phyloP scores from a whole-genome alignment of 805 yeast species.

The Candida lessepsii region DNA sequence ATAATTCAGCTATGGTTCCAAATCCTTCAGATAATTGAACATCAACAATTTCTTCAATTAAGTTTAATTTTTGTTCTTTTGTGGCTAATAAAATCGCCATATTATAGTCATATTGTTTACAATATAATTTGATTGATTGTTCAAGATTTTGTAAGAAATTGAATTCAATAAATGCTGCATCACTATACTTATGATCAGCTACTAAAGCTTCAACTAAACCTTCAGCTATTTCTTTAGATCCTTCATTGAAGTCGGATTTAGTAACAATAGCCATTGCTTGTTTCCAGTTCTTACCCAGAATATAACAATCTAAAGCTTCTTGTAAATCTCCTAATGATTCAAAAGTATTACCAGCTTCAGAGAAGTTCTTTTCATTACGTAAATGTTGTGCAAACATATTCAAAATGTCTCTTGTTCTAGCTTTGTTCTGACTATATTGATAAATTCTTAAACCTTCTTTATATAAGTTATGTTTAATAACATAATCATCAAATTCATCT shows the following conservation, averaged over 20 bases:
- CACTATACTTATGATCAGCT: slow-evolving; percentile 70
- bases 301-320: slow-evolving; percentile 69
- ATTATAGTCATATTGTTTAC: slow-evolving; percentile 72
- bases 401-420: slow-evolving; percentile 55
- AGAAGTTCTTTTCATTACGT: slow-evolving; percentile 52
- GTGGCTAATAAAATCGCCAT: slow-evolving; percentile 70
- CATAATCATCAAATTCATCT: slow-evolving; percentile 65
- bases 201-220: slow-evolving; percentile 57
- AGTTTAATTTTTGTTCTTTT: slow-evolving; percentile 40
- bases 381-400: slow-evolving; percentile 62
- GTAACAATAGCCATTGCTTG: slow-evolving; percentile 71
- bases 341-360: slow-evolving; percentile 76
- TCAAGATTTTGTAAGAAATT: slow-evolving; percentile 59
- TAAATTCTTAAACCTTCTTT: slow-evolving; percentile 64
- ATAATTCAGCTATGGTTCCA: slow-evolving; percentile 78
- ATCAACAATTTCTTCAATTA: slow-evolving; percentile 62
- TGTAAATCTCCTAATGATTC: slow-evolving; percentile 61
- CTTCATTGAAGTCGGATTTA: slow-evolving; percentile 33
- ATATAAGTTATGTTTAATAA: slow-evolving; percentile 67
- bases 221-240: slow-evolving; percentile 50
- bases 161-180: slow-evolving; percentile 76
- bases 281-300: slow-evolving; percentile 74
- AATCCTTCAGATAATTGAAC: slow-evolving; percentile 82
- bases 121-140: slow-evolving; percentile 63
- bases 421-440: slow-evolving; percentile 44